phyloP scores from a whole-genome alignment of 306 rosid genomes.

The Purshia tridentata region DNA sequence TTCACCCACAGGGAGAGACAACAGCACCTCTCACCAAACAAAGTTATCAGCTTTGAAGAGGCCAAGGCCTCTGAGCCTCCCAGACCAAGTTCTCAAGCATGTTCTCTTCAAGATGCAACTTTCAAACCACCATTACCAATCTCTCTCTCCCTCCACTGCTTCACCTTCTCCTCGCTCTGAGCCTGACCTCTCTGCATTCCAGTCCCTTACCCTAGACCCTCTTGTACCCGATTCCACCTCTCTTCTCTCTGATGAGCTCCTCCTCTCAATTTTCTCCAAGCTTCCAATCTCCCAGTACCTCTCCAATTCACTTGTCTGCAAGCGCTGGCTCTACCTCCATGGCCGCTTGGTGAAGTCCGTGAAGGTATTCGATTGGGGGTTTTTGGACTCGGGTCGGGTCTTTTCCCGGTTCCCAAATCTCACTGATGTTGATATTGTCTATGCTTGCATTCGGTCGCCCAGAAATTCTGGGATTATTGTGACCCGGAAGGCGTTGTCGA shows the following conservation, averaged over 20 bases:
- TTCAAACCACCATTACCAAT: neutral
- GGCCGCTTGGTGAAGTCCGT: conserved; percentile 64
- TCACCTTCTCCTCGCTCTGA: conserved; percentile 30
- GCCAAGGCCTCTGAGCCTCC: conserved; percentile 21
- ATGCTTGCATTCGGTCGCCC: conserved; percentile 41
- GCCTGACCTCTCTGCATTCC: conserved; percentile 16
- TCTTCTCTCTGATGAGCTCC: conserved; percentile 39
- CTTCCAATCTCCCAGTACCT: conserved; percentile 50
- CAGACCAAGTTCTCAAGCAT: conserved; percentile 38
- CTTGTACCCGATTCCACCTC: conserved; percentile 22
- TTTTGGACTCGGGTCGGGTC: conserved; percentile 79
- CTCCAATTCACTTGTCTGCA: conserved; percentile 69
- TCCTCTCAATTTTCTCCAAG: conserved; percentile 58
- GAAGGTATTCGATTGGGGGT: conserved; percentile 67
- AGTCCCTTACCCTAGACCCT: neutral
- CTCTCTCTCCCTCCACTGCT: conserved; percentile 17
- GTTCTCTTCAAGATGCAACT: conserved; percentile 40
- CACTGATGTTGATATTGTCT: conserved; percentile 59
- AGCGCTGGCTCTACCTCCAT: conserved; percentile 84
- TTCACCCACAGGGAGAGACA: conserved; percentile 11
- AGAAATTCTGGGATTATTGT: conserved; percentile 52
- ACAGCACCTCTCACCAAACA: neutral
- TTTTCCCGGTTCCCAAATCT: conserved; percentile 72
- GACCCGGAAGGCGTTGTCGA: conserved; percentile 45
- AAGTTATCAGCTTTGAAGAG: neutral